These are phyloP conservation scores for Yamadazyma blattariae DNA, from an alignment of 1,139 yeast genomes.

Conservation along the genomic window DNA sequence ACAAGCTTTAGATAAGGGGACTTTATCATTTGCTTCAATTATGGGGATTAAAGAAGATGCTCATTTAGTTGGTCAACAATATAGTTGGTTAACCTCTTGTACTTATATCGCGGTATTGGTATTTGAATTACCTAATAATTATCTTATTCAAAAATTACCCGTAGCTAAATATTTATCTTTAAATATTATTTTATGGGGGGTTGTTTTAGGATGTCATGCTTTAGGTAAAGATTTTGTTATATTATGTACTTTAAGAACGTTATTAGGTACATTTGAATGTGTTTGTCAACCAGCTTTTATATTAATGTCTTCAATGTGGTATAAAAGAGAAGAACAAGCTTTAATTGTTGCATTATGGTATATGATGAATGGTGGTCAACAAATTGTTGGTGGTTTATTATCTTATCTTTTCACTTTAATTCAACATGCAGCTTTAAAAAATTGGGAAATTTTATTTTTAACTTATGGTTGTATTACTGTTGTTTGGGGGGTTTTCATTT, in stretches of 20 bases:
- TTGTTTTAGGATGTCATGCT: conserved; percentile 35
- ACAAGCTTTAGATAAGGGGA: conserved; percentile 46
- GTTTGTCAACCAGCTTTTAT: conserved; percentile 45
- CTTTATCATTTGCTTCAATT: conserved; percentile 46
- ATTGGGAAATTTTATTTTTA: conserved; percentile 40
- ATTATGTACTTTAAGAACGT: conserved; percentile 37
- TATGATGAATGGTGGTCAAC: conserved; percentile 38
- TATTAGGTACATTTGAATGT: conserved; percentile 41
- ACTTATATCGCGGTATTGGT: conserved; percentile 45
- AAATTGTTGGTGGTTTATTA: conserved; percentile 40
- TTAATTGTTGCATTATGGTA: conserved; percentile 38
- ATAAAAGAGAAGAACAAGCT: conserved; percentile 36
- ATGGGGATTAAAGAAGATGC: conserved; percentile 45
- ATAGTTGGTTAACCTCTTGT: conserved; percentile 40
- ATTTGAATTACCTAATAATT: conserved; percentile 43
- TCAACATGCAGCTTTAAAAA: conserved; percentile 19
- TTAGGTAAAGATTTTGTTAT: conserved; percentile 38
- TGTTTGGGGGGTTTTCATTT: conserved; percentile 28
- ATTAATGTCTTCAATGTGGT: conserved; percentile 41
- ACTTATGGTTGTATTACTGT: conserved; percentile 34
- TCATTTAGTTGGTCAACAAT: conserved; percentile 29
- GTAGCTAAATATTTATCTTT: conserved; percentile 34
- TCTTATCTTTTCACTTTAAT: conserved; percentile 42
- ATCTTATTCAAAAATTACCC: conserved; percentile 35
- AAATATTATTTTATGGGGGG: conserved; percentile 41